Evolutionary conservation across 2,329 filamentous ascomycete species (phyloP).

Genomic region (Camillea tinctor): DNA sequence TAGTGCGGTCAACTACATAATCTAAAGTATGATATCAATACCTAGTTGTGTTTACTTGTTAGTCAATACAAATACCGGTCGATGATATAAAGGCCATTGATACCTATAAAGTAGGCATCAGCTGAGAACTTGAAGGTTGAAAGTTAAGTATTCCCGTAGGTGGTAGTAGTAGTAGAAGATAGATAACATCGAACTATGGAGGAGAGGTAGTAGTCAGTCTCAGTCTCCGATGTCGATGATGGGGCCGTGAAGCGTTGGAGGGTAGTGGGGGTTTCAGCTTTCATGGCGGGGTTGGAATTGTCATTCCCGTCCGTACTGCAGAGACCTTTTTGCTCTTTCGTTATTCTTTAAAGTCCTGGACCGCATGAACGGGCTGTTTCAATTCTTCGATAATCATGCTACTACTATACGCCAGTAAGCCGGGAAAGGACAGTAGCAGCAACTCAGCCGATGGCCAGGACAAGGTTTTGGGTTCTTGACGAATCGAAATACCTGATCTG

Average conservation of each 20-base stretch:
- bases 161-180: too few species aligned
- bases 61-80: too few species aligned
- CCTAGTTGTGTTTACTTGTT: too few species aligned
- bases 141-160: too few species aligned
- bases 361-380: constrained; percentile 5
- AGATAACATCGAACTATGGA: too few species aligned
- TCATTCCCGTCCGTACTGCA: neutral
- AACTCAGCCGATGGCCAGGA: neutral
- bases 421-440: neutral
- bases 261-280: neutral
- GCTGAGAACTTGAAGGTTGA: too few species aligned
- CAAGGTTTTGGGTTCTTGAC: neutral
- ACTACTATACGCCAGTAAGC: neutral
- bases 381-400: neutral
- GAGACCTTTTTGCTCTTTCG: too few species aligned
- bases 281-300: neutral
- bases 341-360: neutral
- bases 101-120: too few species aligned
- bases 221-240: neutral
- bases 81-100: too few species aligned
- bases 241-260: neutral
- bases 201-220: neutral
- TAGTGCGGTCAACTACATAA: too few species aligned
- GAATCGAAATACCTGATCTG: neutral
- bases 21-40: too few species aligned